Percentiles rank a stretch among this genome's conserved stretches.
Conservation (phyloP, 2,329 filamentous ascomycete species). For the Aspergillus floridensis region DNA sequence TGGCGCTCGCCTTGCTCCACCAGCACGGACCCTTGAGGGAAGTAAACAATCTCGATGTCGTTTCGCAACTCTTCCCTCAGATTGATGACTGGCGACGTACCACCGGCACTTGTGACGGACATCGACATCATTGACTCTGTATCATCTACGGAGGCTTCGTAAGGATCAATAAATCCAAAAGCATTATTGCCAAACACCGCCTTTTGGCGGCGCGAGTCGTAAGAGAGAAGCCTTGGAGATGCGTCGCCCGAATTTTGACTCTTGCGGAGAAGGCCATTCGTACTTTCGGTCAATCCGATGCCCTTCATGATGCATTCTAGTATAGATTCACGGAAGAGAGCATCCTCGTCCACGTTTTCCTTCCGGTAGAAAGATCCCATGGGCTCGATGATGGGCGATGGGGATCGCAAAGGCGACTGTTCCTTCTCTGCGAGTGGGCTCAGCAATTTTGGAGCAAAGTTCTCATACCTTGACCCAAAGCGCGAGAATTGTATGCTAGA, state of each 20-base stretch:
- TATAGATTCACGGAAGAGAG: constrained; percentile 83
- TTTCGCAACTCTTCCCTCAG: constrained; percentile 79
- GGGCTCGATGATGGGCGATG: constrained; percentile 28
- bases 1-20: constrained; percentile 98
- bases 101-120: constrained; percentile 64
- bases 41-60: constrained; percentile 96
- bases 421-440: constrained; percentile 48
- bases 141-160: constrained; percentile 72
- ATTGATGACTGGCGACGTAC: constrained; percentile 61
- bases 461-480: constrained; percentile 52
- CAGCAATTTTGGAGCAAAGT: constrained; percentile 30
- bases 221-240: constrained; percentile 79
- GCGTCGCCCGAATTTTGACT: constrained; percentile 70
- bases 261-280: constrained; percentile 63
- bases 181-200: constrained; percentile 83
- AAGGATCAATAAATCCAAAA: constrained; percentile 86
- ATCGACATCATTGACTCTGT: constrained; percentile 73
- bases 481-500: constrained; percentile 72
- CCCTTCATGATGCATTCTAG: constrained; percentile 95
- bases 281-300: constrained; percentile 70
- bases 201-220: constrained; percentile 77
- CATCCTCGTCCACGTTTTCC: constrained; percentile 83
- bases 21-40: constrained; percentile 87
- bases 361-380: constrained; percentile 59
- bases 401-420: constrained; percentile 35